Conservation (phyloP, 2,329 filamentous ascomycete species). For the Aspergillus sclerotialis region DNA sequence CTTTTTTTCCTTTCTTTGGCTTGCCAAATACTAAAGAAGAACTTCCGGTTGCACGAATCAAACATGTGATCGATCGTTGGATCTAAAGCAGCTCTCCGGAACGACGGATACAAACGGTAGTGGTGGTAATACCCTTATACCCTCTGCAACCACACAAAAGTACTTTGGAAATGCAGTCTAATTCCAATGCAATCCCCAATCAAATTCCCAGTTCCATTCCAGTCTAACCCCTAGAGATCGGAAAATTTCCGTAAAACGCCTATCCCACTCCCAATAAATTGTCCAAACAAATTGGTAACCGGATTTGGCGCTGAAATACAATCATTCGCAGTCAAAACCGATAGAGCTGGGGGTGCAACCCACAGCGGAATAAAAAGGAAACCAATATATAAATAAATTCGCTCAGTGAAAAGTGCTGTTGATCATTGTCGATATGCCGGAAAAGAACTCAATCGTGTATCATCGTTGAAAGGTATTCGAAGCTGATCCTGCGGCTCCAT, state of each 20-base stretch:
- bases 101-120: constrained; percentile 4
- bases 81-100: constrained; percentile 5
- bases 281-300: background rate
- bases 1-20: background rate
- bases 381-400: background rate
- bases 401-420: too few relatives aligned
- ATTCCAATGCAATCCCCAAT: background rate
- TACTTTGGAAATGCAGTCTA: background rate
- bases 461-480: background rate
- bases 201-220: background rate
- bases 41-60: background rate
- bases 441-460: background rate
- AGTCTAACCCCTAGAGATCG: background rate
- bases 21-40: background rate
- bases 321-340: background rate
- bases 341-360: background rate
- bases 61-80: constrained; percentile 5
- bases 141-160: background rate
- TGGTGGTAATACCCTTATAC: background rate
- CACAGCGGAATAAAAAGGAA: background rate
- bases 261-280: background rate
- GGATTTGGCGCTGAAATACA: background rate
- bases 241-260: background rate
- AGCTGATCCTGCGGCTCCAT: background rate
- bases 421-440: background rate